phyloP scores from a whole-genome alignment of 2,329 filamentous ascomycete species.

The Cladosporium sphaerospermum region DNA sequence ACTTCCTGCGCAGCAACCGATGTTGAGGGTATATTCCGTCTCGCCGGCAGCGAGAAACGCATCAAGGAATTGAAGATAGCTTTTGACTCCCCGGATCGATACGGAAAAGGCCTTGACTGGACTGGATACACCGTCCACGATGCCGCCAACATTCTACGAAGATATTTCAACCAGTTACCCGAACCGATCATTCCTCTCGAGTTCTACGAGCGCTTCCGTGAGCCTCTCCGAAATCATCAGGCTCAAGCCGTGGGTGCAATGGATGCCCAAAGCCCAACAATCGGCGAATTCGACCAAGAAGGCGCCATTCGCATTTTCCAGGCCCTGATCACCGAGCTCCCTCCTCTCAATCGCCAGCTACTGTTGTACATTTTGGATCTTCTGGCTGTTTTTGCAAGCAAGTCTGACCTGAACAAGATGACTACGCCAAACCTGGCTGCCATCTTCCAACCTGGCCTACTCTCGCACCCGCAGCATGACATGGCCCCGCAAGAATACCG shows the following conservation, averaged over 20 bases:
- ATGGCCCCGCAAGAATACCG: conserved; percentile 94
- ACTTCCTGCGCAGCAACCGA: conserved; percentile 62
- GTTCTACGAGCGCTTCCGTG: conserved; percentile 84
- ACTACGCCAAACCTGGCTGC: conserved; percentile 88
- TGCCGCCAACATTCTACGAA: conserved; percentile 88
- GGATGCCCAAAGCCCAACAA: conserved; percentile 57
- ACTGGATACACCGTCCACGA: conserved; percentile 97
- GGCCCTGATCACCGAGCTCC: conserved; percentile 82
- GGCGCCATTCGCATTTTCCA: conserved; percentile 80
- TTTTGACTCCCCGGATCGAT: conserved; percentile 91
- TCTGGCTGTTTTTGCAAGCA: conserved; percentile 92
- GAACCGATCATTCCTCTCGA: conserved; percentile 94
- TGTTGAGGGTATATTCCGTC: conserved; percentile 91
- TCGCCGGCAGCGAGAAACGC: conserved; percentile 93
- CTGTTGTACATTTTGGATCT: conserved; percentile 94
- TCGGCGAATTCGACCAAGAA: conserved; percentile 67
- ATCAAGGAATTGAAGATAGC: conserved; percentile 92
- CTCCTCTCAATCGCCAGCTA: conserved; percentile 85
- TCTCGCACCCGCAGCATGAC: conserved; percentile 88
- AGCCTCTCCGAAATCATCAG: conserved; percentile 68
- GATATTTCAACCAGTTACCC: conserved; percentile 92
- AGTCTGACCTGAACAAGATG: conserved; percentile 96
- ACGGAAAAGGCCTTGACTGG: conserved; percentile 96
- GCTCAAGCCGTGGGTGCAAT: conserved; percentile 63
- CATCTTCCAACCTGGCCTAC: conserved; percentile 94